Evolutionary conservation across 164 flowering plant species (phyloP).

Genomic region (Amborella trichopoda): DNA sequence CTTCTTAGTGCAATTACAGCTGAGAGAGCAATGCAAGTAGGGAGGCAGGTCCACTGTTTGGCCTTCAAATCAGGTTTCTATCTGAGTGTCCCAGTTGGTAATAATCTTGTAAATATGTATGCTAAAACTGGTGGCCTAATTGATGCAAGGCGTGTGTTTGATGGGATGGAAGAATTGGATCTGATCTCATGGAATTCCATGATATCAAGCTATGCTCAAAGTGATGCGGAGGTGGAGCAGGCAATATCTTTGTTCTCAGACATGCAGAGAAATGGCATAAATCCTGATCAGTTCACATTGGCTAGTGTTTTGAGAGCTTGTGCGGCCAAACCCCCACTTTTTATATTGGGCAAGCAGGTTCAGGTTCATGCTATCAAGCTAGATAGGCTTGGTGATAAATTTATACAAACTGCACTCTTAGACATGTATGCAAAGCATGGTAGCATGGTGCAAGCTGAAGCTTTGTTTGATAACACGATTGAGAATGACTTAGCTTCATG

Average conservation of each 20-base stretch:
- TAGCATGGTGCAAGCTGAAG: slow-evolving; percentile 34
- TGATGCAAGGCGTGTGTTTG: slow-evolving; percentile 21
- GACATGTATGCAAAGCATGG: slow-evolving; percentile 38
- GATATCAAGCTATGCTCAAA: slow-evolving; percentile 30
- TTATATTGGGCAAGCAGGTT: slow-evolving; percentile 26
- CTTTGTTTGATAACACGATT: slow-evolving; percentile 13
- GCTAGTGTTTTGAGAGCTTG: slow-evolving; percentile 44
- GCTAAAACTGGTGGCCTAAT: slow-evolving; percentile 20
- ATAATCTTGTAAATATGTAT: slow-evolving; percentile 48
- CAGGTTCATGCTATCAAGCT: slow-evolving; percentile 39
- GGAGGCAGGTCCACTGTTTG: slow-evolving; percentile 34
- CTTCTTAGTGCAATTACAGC: slow-evolving; percentile 22
- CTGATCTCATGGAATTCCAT: slow-evolving; percentile 54
- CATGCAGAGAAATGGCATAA: slow-evolving; percentile 18
- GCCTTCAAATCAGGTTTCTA: slow-evolving; percentile 24
- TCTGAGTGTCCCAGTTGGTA: slow-evolving; percentile 20
- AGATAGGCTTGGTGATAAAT: slow-evolving; percentile 20
- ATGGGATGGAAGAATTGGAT: slow-evolving; percentile 27
- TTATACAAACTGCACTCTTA: slow-evolving; percentile 39
- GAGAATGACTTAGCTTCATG: slow-evolving; percentile 32
- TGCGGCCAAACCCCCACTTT: slow-evolving; percentile 17
- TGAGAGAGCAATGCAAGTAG: slow-evolving; percentile 14
- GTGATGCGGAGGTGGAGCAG: slow-evolving; percentile 20
- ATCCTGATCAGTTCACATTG: slow-evolving; percentile 40
- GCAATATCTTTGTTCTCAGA: slow-evolving; percentile 18